These are phyloP conservation scores for Lentinus tigrinus DNA, from an alignment of 768 basidiomycete species.

Conservation along the genomic window DNA sequence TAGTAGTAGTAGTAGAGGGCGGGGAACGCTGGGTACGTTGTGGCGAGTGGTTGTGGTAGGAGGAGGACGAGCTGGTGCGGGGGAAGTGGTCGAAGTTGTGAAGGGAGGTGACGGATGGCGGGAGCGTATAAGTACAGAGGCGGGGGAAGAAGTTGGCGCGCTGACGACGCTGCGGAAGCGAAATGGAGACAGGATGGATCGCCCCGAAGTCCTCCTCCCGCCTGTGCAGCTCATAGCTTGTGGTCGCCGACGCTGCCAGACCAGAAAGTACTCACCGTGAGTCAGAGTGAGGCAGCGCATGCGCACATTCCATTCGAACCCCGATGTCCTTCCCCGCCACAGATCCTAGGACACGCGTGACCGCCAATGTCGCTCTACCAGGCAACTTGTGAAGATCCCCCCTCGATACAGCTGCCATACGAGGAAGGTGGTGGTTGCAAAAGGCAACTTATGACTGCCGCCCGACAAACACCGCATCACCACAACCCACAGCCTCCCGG, in stretches of 20 bases:
- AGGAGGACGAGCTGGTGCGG: neutral
- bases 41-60: neutral
- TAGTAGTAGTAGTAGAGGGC: slow-evolving; percentile 1
- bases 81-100: neutral
- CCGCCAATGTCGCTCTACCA: neutral
- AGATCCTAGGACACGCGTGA: neutral
- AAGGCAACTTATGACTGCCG: neutral
- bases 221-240: neutral
- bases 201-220: neutral
- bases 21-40: neutral
- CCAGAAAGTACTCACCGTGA: neutral
- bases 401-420: neutral
- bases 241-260: neutral
- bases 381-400: neutral
- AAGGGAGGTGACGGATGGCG: neutral
- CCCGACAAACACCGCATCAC: no score
- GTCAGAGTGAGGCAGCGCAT: neutral
- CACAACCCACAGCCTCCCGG: no score
- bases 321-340: neutral
- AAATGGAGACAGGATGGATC: neutral
- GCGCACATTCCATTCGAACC: neutral
- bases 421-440: neutral
- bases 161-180: neutral
- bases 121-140: neutral
- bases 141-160: neutral